These are phyloP conservation scores for Jasminum sambac DNA, from an alignment of 257 asterid species.

Conservation along the genomic window DNA sequence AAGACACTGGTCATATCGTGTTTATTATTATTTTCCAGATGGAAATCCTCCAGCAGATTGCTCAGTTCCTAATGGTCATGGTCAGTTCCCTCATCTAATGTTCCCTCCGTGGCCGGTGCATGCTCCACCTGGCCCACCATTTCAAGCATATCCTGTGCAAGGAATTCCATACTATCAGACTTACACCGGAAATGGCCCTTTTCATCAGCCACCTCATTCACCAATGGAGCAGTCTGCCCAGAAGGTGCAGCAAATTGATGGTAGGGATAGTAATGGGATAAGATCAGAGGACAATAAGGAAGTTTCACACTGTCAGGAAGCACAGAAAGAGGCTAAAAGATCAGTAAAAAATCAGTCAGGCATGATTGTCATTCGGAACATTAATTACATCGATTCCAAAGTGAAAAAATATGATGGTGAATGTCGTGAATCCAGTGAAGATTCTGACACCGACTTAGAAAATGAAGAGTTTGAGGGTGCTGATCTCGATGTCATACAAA, in stretches of 20 bases:
- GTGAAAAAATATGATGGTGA: slow-evolving; percentile 39
- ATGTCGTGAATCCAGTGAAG: slow-evolving; percentile 44
- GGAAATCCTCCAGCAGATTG: slow-evolving; percentile 47
- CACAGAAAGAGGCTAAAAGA: slow-evolving; percentile 48
- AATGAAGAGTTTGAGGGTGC: slow-evolving; percentile 41
- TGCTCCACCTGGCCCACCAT: slow-evolving; percentile 57
- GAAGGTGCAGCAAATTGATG: slow-evolving; percentile 51
- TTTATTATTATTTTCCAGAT: slow-evolving; percentile 35
- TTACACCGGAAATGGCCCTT: slow-evolving; percentile 59
- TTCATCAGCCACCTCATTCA: slow-evolving; percentile 63
- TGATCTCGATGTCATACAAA: slow-evolving; percentile 31
- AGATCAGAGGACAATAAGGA: slow-evolving; percentile 40
- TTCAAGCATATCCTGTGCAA: slow-evolving; percentile 83
- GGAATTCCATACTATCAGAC: slow-evolving; percentile 88
- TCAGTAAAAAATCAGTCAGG: slow-evolving; percentile 45
- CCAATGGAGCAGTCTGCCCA: slow-evolving; percentile 55
- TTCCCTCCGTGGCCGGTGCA: slow-evolving; percentile 86
- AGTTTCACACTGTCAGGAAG: slow-evolving; percentile 42
- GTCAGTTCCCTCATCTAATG: slow-evolving; percentile 71
- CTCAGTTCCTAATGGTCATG: slow-evolving; percentile 53
- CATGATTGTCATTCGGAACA: slow-evolving; percentile 49
- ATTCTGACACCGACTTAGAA: slow-evolving; percentile 44
- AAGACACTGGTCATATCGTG: slow-evolving; percentile 18
- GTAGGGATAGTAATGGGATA: slow-evolving; percentile 39
- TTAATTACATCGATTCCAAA: slow-evolving; percentile 50